Conservation (phyloP, 1,284 basidiomycete genomes). For the Irpex sp. region DNA sequence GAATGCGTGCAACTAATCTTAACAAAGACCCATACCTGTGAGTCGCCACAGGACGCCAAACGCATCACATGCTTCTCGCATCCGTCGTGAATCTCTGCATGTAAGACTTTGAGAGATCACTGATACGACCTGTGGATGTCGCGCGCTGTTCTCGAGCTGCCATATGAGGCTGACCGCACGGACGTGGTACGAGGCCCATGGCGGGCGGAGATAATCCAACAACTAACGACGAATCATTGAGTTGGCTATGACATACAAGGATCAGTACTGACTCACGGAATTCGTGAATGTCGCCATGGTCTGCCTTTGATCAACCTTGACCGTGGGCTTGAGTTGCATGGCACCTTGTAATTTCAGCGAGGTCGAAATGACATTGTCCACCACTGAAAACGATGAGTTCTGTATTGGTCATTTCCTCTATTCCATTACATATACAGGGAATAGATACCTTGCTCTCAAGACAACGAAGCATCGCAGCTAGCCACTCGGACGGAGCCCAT, state of each 20-base stretch:
- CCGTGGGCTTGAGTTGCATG: constrained; percentile 44
- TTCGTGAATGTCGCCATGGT: constrained; percentile 56
- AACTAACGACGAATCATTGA: constrained; percentile 42
- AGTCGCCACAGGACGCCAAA: constrained; percentile 94
- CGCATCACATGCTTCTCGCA: constrained; percentile 71
- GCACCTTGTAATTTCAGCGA: constrained; percentile 54
- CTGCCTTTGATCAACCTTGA: constrained; percentile 51
- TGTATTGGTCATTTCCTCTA: constrained; percentile 25
- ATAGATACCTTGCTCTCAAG: constrained; percentile 50
- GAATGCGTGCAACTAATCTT: too few relatives aligned
- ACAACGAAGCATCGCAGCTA: constrained; percentile 43
- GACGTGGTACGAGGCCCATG: constrained; percentile 73
- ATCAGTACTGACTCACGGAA: constrained; percentile 30
- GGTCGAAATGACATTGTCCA: constrained; percentile 63
- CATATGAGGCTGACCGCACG: constrained; percentile 87
- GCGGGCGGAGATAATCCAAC: constrained; percentile 70
- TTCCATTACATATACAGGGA: neutral
- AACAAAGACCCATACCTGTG: constrained; percentile 48
- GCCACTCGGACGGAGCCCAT: constrained; percentile 61
- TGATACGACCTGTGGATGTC: constrained; percentile 68
- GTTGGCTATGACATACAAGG: neutral
- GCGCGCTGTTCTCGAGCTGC: constrained; percentile 68
- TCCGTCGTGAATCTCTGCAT: constrained; percentile 42
- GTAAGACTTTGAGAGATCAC: constrained; percentile 72
- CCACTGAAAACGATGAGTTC: constrained; percentile 61